These are phyloP conservation scores for Phalaenopsis aphrodite DNA, from an alignment of 106 monocot genomes.

Conservation along the genomic window DNA sequence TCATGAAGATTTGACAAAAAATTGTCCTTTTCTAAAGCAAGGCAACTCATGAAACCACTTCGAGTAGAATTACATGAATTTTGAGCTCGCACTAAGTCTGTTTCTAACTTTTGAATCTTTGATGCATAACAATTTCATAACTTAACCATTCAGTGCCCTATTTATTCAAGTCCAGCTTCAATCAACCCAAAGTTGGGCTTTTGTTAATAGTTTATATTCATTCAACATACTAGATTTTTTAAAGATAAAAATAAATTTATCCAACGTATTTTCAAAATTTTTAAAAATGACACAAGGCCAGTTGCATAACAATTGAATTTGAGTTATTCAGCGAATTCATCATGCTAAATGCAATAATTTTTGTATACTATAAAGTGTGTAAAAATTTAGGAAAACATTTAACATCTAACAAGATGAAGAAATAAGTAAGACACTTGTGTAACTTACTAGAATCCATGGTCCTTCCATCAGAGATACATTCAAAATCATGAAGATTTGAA, in stretches of 20 bases:
- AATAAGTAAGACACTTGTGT: not conserved
- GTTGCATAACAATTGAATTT: too few relatives aligned
- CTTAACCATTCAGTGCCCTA: too few relatives aligned
- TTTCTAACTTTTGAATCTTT: conserved; percentile 83
- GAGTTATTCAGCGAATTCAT: too few relatives aligned
- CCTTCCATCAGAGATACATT: conserved; percentile 24
- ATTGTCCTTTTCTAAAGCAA: conserved; percentile 41
- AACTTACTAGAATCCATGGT: conserved; percentile 31
- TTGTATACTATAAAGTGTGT: not conserved
- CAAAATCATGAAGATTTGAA: conserved; percentile 23
- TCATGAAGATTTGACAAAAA: conserved; percentile 29
- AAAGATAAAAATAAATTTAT: too few relatives aligned
- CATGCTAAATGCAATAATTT: not conserved
- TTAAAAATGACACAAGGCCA: too few relatives aligned
- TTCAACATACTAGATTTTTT: too few relatives aligned
- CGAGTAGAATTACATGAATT: conserved; percentile 19
- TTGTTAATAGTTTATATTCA: too few relatives aligned
- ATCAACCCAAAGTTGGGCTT: too few relatives aligned
- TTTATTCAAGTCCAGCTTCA: too few relatives aligned
- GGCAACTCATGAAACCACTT: conserved; percentile 31
- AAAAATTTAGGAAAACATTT: not conserved
- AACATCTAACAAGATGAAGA: not conserved
- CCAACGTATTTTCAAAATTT: too few relatives aligned
- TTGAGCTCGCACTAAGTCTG: conserved; percentile 46
- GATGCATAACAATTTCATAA: conserved; percentile 26